phyloP scores from a whole-genome alignment of 192 early-diverging fungal species.

The Endogone sp. region DNA sequence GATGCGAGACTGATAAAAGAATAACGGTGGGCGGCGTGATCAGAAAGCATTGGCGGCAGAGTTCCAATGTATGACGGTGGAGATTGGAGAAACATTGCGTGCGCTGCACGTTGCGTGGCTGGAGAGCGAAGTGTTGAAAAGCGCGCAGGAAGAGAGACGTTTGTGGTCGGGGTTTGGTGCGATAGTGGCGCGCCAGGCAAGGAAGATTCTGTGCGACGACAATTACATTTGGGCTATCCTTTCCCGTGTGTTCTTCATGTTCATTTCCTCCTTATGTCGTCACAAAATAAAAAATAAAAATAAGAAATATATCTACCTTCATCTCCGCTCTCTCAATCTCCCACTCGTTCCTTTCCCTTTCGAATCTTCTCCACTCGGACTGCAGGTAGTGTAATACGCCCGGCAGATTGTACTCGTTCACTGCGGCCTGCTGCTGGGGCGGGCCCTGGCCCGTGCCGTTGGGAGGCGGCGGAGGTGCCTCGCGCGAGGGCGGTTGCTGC shows the following conservation, averaged over 20 bases:
- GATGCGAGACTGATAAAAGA: constrained; percentile 56
- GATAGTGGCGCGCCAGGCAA: neutral
- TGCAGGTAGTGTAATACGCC: constrained; percentile 81
- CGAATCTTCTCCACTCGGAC: constrained; percentile 76
- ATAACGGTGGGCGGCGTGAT: neutral
- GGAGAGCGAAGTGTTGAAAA: no score
- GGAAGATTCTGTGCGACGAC: neutral
- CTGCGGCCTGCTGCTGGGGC: constrained; percentile 18
- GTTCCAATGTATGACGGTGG: neutral
- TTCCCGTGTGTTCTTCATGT: neutral
- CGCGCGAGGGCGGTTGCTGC: neutral
- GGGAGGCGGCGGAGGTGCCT: neutral
- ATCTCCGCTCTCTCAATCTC: constrained; percentile 75
- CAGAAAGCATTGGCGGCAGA: neutral
- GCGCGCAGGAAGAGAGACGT: no score
- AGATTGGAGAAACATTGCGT: neutral
- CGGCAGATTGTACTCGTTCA: constrained; percentile 56
- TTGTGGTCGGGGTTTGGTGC: no score
- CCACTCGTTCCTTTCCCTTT: constrained; percentile 85
- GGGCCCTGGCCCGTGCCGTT: constrained; percentile 8
- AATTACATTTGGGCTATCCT: neutral
- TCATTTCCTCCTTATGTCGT: neutral
- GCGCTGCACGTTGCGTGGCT: constrained; percentile 3
- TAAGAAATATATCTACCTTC: constrained; percentile 45
- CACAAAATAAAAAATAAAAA: neutral